Evolutionary conservation across 2,329 filamentous ascomycete species (phyloP).

Genomic region (Beauveria australis): DNA sequence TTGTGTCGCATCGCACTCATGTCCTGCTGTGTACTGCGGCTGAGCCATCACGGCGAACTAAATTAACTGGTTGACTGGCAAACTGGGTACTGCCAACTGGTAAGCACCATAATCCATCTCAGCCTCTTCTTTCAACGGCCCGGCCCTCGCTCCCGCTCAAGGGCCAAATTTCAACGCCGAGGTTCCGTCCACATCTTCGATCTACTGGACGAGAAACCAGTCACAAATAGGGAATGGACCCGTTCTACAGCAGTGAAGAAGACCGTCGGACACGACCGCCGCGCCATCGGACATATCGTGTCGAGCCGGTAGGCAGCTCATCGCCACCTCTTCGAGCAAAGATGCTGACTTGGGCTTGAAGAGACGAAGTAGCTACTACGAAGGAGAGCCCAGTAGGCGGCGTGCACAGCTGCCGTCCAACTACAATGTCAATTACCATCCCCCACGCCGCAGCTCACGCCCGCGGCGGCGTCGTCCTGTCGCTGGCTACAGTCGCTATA

Average conservation of each 20-base stretch:
- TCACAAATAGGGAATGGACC: not conserved
- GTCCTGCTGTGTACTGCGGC: not conserved
- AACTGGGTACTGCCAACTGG: no score
- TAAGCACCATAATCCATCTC: not conserved
- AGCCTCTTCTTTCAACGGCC: conserved; percentile 4
- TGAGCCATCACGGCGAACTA: not conserved
- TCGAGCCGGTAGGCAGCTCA: not conserved
- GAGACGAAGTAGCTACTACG: not conserved
- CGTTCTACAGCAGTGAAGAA: conserved; percentile 2
- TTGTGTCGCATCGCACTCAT: no score
- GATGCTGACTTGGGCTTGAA: not conserved
- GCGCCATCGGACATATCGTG: not conserved
- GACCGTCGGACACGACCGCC: not conserved
- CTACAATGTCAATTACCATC: not conserved
- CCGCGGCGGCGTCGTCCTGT: not conserved
- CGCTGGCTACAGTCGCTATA: not conserved
- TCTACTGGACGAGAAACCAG: not conserved
- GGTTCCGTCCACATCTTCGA: not conserved
- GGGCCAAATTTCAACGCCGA: not conserved
- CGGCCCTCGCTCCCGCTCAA: conserved; percentile 8
- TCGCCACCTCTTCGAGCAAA: not conserved
- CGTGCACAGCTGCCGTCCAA: not conserved
- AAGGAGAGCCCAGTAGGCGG: not conserved
- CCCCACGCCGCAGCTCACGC: not conserved
- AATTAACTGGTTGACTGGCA: no score